A percentile compares a stretch with the other conserved stretches of the same genome.
Conservation (phyloP, 352 stramenopile genomes). For the Phytophthora pistaciae region DNA sequence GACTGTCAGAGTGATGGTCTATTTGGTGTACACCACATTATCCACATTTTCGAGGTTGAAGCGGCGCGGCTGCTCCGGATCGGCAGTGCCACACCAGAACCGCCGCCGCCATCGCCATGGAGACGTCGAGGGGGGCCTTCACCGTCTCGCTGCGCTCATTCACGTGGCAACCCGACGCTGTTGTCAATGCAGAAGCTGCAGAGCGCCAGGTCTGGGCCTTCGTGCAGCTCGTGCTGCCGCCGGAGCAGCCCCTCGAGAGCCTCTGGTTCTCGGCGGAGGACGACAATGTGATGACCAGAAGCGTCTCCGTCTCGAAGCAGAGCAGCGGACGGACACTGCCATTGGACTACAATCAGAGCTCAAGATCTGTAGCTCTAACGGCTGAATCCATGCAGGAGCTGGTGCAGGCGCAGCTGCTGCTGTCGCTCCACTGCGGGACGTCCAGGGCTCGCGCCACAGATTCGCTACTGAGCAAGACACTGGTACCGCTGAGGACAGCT, state of each 20-base stretch:
- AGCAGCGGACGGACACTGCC: not conserved
- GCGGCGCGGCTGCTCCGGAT: constrained; percentile 10
- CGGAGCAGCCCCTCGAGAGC: constrained; percentile 38
- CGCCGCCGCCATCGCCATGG: constrained; percentile 10
- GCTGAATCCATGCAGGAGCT: constrained; percentile 48
- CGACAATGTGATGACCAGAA: constrained; percentile 59
- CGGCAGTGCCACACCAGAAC: constrained; percentile 1
- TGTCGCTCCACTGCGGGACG: constrained; percentile 53
- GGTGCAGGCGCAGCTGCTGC: constrained; percentile 39
- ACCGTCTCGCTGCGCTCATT: constrained; percentile 44
- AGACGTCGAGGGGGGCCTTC: constrained; percentile 34
- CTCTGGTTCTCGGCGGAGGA: constrained; percentile 66
- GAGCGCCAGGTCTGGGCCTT: constrained; percentile 42
- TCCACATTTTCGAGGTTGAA: constrained; percentile 16
- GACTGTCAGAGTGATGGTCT: constrained; percentile 11
- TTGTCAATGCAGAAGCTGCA: not conserved
- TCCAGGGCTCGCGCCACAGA: constrained; percentile 42
- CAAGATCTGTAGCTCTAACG: constrained; percentile 45
- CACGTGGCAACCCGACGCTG: constrained; percentile 25
- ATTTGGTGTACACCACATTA: constrained; percentile 7
- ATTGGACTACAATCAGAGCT: constrained; percentile 64
- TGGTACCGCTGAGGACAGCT: constrained; percentile 44
- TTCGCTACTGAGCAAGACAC: constrained; percentile 42
- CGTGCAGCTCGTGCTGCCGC: constrained; percentile 47
- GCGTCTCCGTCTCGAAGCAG: constrained; percentile 30